A percentile compares a stretch with the other conserved stretches of the same genome.
These are phyloP conservation scores for Chalciporus pseudorubinellus DNA, from an alignment of 768 basidiomycete species.

Conservation along the genomic window DNA sequence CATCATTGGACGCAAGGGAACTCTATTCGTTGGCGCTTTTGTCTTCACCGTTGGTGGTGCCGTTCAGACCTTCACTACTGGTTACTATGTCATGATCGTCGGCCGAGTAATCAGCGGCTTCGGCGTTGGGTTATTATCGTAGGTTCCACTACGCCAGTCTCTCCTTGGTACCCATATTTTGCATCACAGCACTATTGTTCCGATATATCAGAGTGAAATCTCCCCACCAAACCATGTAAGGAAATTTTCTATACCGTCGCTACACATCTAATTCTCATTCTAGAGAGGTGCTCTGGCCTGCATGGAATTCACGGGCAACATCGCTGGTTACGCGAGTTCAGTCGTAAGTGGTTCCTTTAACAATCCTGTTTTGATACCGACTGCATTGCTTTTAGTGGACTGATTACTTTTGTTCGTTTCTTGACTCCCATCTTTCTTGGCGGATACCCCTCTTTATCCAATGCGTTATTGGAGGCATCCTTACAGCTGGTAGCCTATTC, in stretches of 20 bases:
- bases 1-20: constrained; percentile 78
- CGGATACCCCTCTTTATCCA: constrained; percentile 86
- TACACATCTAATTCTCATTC: constrained; percentile 5
- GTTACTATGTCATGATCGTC: constrained; percentile 77
- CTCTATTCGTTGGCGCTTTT: constrained; percentile 77
- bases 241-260: not conserved
- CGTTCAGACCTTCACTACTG: constrained; percentile 78
- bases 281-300: constrained; percentile 89
- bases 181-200: constrained; percentile 78
- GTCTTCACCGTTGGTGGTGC: constrained; percentile 86
- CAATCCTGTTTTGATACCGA: not conserved
- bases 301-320: constrained; percentile 94
- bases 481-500: constrained; percentile 73
- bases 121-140: constrained; percentile 89
- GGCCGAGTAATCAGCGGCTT: constrained; percentile 84
- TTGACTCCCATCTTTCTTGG: constrained; percentile 87
- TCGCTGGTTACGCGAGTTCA: constrained; percentile 85
- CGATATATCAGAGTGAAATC: constrained; percentile 94
- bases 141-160: constrained; percentile 28
- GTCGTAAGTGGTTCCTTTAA: constrained; percentile 55
- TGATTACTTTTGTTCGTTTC: constrained; percentile 90
- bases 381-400: constrained; percentile 60
- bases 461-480: constrained; percentile 79
- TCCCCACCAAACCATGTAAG: constrained; percentile 86
- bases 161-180: constrained; percentile 3